Evolutionary conservation across 106 monocot genomes (phyloP), one percentile per base, ranked within the genome.

Genomic region (Iris macrosiphon): DNA sequence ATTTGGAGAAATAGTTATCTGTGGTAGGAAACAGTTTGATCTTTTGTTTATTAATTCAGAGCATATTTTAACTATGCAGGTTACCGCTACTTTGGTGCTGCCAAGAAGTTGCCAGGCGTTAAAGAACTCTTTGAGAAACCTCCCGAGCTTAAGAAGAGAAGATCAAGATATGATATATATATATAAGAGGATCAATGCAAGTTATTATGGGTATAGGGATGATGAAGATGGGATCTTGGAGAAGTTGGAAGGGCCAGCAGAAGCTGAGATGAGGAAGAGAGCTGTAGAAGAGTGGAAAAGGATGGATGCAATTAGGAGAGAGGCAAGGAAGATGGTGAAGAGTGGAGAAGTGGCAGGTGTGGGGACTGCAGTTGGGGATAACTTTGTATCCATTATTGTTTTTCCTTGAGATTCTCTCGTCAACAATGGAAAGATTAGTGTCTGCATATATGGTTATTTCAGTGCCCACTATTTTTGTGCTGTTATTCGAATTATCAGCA

Each of bases 81-180:
- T 4, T 96, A 96, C 65, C 81, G 89, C 12, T 89, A 96, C 72
- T 96, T 96, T 40, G 89, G 95, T 33, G 95, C 95, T 1, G 95
- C 95, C 13, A 96, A 89, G 85, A 89, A 89, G 63, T 79, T 96
- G 7, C 95, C 95, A 2, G 89, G 95, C 40, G 95, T 96, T 14
- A 79, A 74, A 15, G 95, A 96, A 64, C 85, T 96, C 68, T 96
- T 89, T 23, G 95, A 96, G 55, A 96, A 96, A 74, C 95, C 95
- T 6, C 95, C 95, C 4, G 95, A 96, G 79, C 55, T 86, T 8
- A 65, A 68, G 28, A 89, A 74, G 58, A 66, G 95, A 13, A 61
- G 89, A 40, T 77, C 79, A 4, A 62, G 95, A 27, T 89, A 96
- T 31, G 85, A 96, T 33, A 96, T 96, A 14, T n/a, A n/a, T n/a